These are phyloP conservation scores for Turritis glabra DNA, from an alignment of 345 rosid genomes.

Conservation along the genomic window DNA sequence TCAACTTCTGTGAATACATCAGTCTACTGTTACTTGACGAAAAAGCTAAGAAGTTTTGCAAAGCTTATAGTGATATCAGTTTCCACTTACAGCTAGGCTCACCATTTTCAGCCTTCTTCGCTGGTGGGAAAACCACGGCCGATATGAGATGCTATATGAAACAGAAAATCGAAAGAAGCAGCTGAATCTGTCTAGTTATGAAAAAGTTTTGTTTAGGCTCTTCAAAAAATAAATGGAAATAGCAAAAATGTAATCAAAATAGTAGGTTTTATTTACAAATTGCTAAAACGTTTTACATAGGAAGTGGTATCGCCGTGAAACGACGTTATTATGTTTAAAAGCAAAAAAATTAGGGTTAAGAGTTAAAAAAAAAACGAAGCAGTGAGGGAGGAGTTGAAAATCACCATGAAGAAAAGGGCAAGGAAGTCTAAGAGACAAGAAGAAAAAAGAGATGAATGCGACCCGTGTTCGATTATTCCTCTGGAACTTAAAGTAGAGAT, in stretches of 20 bases:
- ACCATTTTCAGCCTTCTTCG: not conserved
- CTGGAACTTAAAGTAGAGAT: not conserved
- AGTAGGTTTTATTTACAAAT: too few relatives aligned
- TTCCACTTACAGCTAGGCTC: not conserved
- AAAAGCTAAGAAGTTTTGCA: conserved; percentile 5
- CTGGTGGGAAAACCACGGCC: not conserved
- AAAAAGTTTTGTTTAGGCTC: conserved; percentile 23
- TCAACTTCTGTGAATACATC: conserved; percentile 40
- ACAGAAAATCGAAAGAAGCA: not conserved
- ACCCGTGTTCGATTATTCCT: not conserved
- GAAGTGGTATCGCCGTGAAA: too few relatives aligned
- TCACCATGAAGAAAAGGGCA: not conserved
- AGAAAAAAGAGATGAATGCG: not conserved
- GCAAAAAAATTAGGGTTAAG: too few relatives aligned
- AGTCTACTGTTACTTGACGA: not conserved
- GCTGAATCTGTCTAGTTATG: not conserved
- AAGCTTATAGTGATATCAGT: conserved; percentile 2
- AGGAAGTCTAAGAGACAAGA: not conserved
- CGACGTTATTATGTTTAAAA: too few relatives aligned
- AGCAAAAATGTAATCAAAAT: not conserved
- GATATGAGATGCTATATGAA: not conserved
- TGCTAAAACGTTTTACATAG: too few relatives aligned
- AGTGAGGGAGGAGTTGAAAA: not conserved
- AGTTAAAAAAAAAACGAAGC: too few relatives aligned
- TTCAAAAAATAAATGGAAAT: not conserved